A percentile compares a stretch with the other conserved stretches of the same genome.
phyloP scores from a whole-genome alignment of 352 stramenopile species.

The Pythium aphanidermatum region DNA sequence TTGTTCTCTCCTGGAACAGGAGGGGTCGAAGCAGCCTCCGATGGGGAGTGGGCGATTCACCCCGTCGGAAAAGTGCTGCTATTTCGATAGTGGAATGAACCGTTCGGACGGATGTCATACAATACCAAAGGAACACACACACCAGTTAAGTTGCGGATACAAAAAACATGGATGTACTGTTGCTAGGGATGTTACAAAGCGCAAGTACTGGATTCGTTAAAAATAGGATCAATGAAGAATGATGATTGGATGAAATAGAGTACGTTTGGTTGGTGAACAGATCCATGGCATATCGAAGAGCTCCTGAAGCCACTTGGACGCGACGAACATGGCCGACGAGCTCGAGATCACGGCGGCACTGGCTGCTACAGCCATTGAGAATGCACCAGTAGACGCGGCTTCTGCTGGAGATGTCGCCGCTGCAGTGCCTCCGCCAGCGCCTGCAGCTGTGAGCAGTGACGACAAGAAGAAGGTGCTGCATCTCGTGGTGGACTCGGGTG shows the following conservation, averaged over 20 bases:
- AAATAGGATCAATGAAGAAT: neutral
- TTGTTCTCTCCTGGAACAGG: slow-evolving; percentile 2
- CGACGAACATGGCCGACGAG: slow-evolving; percentile 9
- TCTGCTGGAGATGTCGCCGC: neutral
- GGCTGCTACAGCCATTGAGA: neutral
- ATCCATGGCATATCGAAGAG: too few relatives aligned
- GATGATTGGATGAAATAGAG: slow-evolving; percentile 16
- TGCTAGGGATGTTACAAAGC: neutral
- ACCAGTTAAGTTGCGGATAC: too few relatives aligned
- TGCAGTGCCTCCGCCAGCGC: neutral
- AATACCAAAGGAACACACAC: too few relatives aligned
- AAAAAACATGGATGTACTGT: too few relatives aligned
- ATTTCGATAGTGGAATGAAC: too few relatives aligned
- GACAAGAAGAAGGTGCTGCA: slow-evolving; percentile 67
- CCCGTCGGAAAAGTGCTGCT: too few relatives aligned
- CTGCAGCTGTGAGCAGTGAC: neutral
- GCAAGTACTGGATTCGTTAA: neutral
- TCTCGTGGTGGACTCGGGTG: slow-evolving; percentile 80
- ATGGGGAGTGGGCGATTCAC: too few relatives aligned
- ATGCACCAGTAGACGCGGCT: neutral
- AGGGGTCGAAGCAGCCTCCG: too few relatives aligned
- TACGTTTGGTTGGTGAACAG: slow-evolving; percentile 24
- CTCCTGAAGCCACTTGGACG: too few relatives aligned
- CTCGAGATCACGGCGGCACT: slow-evolving; percentile 4
- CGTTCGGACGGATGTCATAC: too few relatives aligned